Percentiles rank a stretch among this genome's conserved stretches.
phyloP scores from a whole-genome alignment of 805 yeast species.

The Yarrowia phangngaensis region DNA sequence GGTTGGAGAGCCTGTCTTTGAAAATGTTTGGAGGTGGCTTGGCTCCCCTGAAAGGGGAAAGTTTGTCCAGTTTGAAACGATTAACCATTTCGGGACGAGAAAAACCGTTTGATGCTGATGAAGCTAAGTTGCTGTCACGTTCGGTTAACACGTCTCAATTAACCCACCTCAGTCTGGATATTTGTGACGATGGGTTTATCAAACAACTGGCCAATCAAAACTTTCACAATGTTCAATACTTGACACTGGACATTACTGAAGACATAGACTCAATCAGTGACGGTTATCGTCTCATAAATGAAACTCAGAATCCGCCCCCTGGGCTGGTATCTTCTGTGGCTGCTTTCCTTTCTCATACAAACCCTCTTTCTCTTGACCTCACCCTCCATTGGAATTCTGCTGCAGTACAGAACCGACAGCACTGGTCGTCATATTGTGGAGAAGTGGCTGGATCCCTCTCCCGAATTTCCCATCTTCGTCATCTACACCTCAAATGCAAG shows the following conservation, averaged over 20 bases:
- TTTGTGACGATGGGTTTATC: conserved; percentile 8
- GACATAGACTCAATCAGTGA: conserved; percentile 5
- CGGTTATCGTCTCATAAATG: conserved; percentile 6
- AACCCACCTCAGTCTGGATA: conserved; percentile 1
- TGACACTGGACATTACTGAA: conserved; percentile 11
- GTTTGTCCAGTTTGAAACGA: not conserved
- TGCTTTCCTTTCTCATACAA: conserved; percentile 10
- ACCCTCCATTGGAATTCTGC: conserved; percentile 18
- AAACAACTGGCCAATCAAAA: not conserved
- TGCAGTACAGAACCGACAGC: not conserved
- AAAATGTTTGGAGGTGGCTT: conserved; percentile 14
- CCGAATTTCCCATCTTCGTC: conserved; percentile 8
- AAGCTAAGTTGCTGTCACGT: conserved; percentile 32
- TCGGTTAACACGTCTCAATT: conserved; percentile 17
- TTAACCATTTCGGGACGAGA: conserved; percentile 5
- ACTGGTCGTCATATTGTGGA: conserved; percentile 21
- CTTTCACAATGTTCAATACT: conserved; percentile 1
- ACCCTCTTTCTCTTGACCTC: conserved; percentile 9
- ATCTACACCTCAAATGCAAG: conserved; percentile 15
- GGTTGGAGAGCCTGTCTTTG: not conserved
- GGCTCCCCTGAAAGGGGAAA: not conserved
- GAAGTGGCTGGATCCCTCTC: conserved; percentile 14
- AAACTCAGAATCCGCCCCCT: not conserved
- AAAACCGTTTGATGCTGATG: conserved; percentile 37
- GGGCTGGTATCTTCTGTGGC: conserved; percentile 17